Conservation (phyloP, 371 early-diverging fungal genomes). For the Apophysomyces variabilis region DNA sequence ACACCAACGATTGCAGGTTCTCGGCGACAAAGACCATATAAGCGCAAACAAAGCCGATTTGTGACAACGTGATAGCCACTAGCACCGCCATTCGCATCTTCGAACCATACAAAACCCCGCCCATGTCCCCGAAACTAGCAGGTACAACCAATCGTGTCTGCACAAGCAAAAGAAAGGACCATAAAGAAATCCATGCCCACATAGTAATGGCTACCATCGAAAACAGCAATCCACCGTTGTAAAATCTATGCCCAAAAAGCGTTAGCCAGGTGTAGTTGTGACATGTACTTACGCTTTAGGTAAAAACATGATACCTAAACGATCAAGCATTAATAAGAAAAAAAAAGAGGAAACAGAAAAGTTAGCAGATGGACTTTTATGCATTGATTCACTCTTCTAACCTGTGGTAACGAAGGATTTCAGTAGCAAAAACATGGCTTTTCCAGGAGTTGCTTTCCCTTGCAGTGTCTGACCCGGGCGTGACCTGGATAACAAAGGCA, state of each 20-base stretch:
- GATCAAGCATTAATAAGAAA: background rate
- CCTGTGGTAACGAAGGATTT: conserved; percentile 92
- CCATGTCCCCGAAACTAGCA: conserved; percentile 72
- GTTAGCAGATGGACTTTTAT: background rate
- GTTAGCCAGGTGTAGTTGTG: background rate
- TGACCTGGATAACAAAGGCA: conserved; percentile 62
- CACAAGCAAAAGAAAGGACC: conserved; percentile 66
- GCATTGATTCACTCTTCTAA: conserved; percentile 4
- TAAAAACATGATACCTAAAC: conserved; percentile 74
- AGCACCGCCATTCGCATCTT: conserved; percentile 75
- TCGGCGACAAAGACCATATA: conserved; percentile 90
- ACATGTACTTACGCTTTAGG: conserved; percentile 61
- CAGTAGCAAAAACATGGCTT: conserved; percentile 82
- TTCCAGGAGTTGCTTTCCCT: conserved; percentile 77
- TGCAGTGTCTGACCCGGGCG: conserved; percentile 56
- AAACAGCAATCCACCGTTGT: conserved; percentile 71
- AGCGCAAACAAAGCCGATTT: conserved; percentile 87
- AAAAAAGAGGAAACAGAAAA: background rate
- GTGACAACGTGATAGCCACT: conserved; percentile 80
- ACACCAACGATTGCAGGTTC: conserved; percentile 73
- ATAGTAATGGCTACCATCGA: conserved; percentile 57
- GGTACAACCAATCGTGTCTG: conserved; percentile 63
- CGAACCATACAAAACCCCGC: conserved; percentile 75
- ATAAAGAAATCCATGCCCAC: conserved; percentile 62
- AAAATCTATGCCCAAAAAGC: conserved; percentile 47